A percentile compares a stretch with the other conserved stretches of the same genome.
These are phyloP conservation scores for Friedmanniomyces simplex DNA, from an alignment of 495 filamentous ascomycete species.

Conservation along the genomic window DNA sequence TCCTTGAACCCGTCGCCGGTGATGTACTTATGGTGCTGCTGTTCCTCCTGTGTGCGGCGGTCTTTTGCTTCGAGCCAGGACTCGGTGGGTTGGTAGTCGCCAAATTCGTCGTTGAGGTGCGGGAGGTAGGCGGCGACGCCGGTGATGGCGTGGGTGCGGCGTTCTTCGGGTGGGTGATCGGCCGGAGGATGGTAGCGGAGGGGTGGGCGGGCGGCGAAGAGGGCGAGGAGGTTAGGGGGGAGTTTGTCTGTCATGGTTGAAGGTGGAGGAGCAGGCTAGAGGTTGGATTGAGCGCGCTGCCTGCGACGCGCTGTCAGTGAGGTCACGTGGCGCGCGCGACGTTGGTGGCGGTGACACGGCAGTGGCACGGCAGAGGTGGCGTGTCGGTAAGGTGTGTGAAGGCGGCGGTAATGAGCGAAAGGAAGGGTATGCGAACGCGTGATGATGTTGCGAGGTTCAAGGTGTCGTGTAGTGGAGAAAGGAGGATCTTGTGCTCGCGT, in stretches of 20 bases:
- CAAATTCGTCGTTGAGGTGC: slow-evolving; percentile 45
- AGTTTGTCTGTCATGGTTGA: slow-evolving; percentile 82
- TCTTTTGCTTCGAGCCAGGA: slow-evolving; percentile 82
- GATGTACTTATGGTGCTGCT: slow-evolving; percentile 50
- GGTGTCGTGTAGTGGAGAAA: background rate
- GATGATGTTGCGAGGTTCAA: background rate
- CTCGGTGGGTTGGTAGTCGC: slow-evolving; percentile 71
- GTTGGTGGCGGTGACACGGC: background rate
- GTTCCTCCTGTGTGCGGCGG: slow-evolving; percentile 68
- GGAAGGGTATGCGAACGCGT: background rate
- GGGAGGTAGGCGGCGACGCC: slow-evolving; percentile 67
- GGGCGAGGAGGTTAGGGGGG: slow-evolving; percentile 79
- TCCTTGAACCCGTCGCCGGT: slow-evolving; percentile 60
- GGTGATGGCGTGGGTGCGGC: slow-evolving; percentile 57
- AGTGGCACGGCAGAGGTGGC: too few relatives aligned
- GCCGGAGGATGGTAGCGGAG: slow-evolving; percentile 77
- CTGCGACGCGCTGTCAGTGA: background rate
- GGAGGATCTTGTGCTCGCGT: background rate
- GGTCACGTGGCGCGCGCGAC: background rate
- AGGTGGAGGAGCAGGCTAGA: background rate
- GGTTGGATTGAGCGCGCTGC: background rate
- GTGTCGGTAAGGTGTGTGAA: too few relatives aligned
- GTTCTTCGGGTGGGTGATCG: slow-evolving; percentile 75
- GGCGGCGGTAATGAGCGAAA: background rate
- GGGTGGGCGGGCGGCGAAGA: slow-evolving; percentile 88